Evolutionary conservation across 1,284 basidiomycete species (phyloP).

Genomic region (Sporisorium iseilematis-ciliati): DNA sequence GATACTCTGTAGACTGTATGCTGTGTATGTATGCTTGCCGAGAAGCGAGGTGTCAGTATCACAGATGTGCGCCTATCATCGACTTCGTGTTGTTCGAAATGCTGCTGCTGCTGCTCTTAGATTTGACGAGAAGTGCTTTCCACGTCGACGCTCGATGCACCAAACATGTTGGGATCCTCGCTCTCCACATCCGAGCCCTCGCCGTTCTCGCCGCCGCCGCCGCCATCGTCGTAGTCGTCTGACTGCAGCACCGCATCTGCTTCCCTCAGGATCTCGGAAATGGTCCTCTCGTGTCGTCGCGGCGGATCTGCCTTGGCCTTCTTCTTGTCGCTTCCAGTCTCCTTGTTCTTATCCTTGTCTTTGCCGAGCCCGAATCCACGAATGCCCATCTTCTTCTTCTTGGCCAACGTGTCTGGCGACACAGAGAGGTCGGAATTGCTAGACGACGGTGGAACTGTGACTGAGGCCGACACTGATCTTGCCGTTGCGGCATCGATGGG

Average conservation of each 20-base stretch:
- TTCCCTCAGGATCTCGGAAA: slow-evolving; percentile 52
- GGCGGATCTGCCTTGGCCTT: neutral
- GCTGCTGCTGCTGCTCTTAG: slow-evolving; percentile 3
- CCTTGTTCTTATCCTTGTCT: slow-evolving; percentile 24
- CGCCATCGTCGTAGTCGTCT: slow-evolving; percentile 24
- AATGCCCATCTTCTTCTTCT: slow-evolving; percentile 40
- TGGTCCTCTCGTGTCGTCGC: slow-evolving; percentile 50
- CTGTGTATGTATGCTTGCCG: neutral
- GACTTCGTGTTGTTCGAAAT: neutral
- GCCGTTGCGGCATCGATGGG: slow-evolving; percentile 27
- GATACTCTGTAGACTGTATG: slow-evolving; percentile 3
- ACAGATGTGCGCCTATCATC: neutral
- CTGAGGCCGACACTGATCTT: neutral
- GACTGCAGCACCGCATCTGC: slow-evolving; percentile 49
- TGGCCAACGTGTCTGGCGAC: slow-evolving; percentile 23
- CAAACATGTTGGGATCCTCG: slow-evolving; percentile 39
- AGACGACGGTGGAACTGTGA: neutral
- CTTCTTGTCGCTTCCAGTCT: slow-evolving; percentile 1
- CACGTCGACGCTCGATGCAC: slow-evolving; percentile 28
- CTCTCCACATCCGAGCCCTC: slow-evolving; percentile 10
- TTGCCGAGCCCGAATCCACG: slow-evolving; percentile 34
- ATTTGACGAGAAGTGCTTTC: slow-evolving; percentile 11
- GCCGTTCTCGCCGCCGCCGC: neutral
- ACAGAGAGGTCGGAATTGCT: slow-evolving; percentile 12
- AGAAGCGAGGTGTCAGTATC: neutral